Evolutionary conservation across 129 eudicot genomes (phyloP).

Genomic region (Centrapalus pauciflorus): DNA sequence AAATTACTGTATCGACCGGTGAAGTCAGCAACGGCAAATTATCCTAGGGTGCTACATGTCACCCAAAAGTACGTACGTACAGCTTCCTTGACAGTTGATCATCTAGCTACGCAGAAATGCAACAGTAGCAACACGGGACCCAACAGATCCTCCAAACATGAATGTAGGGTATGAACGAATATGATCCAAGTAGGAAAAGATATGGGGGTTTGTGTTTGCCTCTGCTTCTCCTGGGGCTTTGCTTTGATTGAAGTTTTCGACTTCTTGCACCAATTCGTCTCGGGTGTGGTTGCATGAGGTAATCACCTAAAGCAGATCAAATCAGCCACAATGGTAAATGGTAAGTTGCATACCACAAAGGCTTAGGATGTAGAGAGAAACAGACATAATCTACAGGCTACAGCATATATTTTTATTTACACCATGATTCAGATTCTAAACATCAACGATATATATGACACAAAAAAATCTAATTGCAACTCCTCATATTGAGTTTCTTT

Average conservation of each 20-base stretch:
- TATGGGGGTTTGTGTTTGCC: slow-evolving; percentile 20
- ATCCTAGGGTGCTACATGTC: not conserved
- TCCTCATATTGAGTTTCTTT: not conserved
- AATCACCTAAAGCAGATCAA: slow-evolving; percentile 49
- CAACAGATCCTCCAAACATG: slow-evolving; percentile 93
- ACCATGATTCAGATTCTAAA: not conserved
- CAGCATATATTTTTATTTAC: too few species aligned
- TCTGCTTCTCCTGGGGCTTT: slow-evolving; percentile 41
- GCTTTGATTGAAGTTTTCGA: slow-evolving; percentile 70
- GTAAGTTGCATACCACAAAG: not conserved
- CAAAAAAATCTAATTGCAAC: not conserved
- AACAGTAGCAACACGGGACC: slow-evolving; percentile 93
- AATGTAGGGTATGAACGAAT: slow-evolving; percentile 91
- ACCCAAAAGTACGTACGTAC: slow-evolving; percentile 21
- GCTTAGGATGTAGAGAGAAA: not conserved
- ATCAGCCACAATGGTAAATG: not conserved
- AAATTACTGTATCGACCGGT: not conserved
- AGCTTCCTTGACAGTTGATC: not conserved
- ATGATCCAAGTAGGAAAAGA: slow-evolving; percentile 76
- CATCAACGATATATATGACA: not conserved
- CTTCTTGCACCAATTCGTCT: slow-evolving; percentile 88
- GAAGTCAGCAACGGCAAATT: slow-evolving; percentile 15
- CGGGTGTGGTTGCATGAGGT: slow-evolving; percentile 89
- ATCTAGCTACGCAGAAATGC: slow-evolving; percentile 74
- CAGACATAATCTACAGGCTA: too few species aligned